Percentiles rank a stretch among this genome's conserved stretches.
Evolutionary conservation across 805 yeast species (phyloP).

Genomic region (Wickerhamomyces rabaulensis): DNA sequence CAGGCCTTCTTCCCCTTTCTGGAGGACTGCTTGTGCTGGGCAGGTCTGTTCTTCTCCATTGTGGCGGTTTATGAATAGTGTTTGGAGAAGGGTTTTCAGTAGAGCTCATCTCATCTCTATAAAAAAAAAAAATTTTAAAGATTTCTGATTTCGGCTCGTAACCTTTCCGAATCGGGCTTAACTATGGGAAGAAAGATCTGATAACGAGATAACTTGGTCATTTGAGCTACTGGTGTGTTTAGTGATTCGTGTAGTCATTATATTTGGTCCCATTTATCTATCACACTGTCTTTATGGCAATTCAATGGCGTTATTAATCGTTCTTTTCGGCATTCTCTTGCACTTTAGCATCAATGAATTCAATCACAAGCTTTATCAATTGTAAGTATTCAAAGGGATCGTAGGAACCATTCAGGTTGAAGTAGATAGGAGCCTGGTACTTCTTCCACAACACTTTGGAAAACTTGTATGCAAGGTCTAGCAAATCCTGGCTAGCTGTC

Average conservation of each 20-base stretch:
- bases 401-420: constrained; percentile 37
- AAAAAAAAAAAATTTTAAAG: neutral
- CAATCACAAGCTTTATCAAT: constrained; percentile 25
- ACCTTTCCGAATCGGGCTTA: neutral
- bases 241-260: neutral
- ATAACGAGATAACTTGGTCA: too few species aligned
- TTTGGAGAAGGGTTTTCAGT: neutral
- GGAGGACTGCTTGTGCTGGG: constrained; percentile 64
- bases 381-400: constrained; percentile 28
- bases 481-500: constrained; percentile 32
- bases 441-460: constrained; percentile 37
- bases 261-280: neutral
- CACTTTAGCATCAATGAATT: constrained; percentile 23
- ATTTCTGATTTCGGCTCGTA: neutral
- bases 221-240: too few species aligned
- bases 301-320: too few species aligned
- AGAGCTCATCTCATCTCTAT: neutral
- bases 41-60: constrained; percentile 45
- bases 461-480: constrained; percentile 39
- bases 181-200: too few species aligned
- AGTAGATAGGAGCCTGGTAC: constrained; percentile 39
- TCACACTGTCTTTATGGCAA: too few species aligned
- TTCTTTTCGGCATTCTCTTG: neutral
- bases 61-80: neutral
- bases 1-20: constrained; percentile 91